Conservation (phyloP, 768 basidiomycete species). For the Porpolomopsis calyptriformis region DNA sequence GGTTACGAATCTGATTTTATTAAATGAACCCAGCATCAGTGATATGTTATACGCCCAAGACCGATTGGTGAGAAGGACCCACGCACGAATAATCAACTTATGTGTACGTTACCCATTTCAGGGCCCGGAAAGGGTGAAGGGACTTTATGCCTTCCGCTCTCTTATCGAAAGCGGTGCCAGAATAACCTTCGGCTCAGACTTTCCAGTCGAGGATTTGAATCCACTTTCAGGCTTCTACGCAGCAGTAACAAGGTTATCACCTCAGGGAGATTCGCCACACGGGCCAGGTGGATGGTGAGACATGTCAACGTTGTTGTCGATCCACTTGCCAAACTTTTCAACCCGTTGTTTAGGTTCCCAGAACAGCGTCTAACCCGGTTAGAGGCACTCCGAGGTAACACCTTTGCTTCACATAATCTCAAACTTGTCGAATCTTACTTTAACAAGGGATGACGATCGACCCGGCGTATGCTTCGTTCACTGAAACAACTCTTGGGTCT, state of each 20-base stretch:
- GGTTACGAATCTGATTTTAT: constrained; percentile 1
- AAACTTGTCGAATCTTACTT: neutral
- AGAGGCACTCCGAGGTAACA: constrained; percentile 63
- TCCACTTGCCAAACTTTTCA: constrained; percentile 1
- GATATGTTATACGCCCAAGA: constrained; percentile 89
- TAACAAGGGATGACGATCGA: constrained; percentile 75
- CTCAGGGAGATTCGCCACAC: constrained; percentile 66
- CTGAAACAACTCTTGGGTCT: constrained; percentile 63
- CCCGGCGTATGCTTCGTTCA: constrained; percentile 81
- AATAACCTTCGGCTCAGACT: constrained; percentile 79
- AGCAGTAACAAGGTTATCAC: constrained; percentile 67
- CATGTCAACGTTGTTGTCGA: constrained; percentile 6
- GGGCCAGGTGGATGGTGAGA: constrained; percentile 73
- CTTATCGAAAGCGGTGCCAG: constrained; percentile 52
- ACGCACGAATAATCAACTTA: neutral
- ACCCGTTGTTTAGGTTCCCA: constrained; percentile 52
- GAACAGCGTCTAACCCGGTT: constrained; percentile 63
- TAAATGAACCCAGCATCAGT: constrained; percentile 39
- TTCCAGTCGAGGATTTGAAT: constrained; percentile 81
- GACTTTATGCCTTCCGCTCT: constrained; percentile 79
- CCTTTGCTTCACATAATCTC: neutral
- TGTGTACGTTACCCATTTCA: constrained; percentile 16
- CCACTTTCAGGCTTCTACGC: constrained; percentile 82
- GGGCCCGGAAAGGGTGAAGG: constrained; percentile 78
- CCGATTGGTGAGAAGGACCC: constrained; percentile 51